Conservation (phyloP, 2,329 filamentous ascomycete species). For the Pseudocercospora eumusae region DNA sequence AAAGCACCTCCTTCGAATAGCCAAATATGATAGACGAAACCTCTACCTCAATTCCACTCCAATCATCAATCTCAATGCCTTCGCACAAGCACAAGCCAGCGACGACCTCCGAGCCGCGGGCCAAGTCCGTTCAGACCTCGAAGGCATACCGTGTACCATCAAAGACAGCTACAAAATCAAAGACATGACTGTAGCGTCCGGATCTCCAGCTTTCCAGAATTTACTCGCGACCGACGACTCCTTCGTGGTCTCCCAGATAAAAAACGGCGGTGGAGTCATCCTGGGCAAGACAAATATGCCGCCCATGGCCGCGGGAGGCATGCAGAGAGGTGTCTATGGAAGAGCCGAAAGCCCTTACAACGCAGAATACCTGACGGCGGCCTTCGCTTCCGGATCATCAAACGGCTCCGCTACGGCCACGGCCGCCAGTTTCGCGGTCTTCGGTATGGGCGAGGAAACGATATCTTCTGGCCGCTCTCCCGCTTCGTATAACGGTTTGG, state of each 20-base stretch:
- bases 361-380: conserved; percentile 52
- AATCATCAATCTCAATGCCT: conserved; percentile 47
- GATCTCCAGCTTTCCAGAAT: conserved; percentile 55
- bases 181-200: conserved; percentile 54
- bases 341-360: conserved; percentile 59
- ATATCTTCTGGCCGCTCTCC: conserved; percentile 58
- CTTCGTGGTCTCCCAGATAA: conserved; percentile 49
- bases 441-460: conserved; percentile 57
- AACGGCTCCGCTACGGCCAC: conserved; percentile 56
- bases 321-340: conserved; percentile 58
- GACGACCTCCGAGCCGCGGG: conserved; percentile 48
- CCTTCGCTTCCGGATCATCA: conserved; percentile 58
- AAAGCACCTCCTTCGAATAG: conserved; percentile 50
- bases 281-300: conserved; percentile 61
- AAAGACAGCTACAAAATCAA: conserved; percentile 58
- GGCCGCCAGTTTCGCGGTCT: conserved; percentile 51
- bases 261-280: conserved; percentile 51
- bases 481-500: conserved; percentile 56
- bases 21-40: conserved; percentile 45
- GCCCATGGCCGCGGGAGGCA: conserved; percentile 60
- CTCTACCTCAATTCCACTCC: conserved; percentile 48
- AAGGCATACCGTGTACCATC: conserved; percentile 58
- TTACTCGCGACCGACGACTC: conserved; percentile 55
- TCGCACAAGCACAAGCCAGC: conserved; percentile 50
- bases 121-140: conserved; percentile 43